Conservation (phyloP, 805 yeast species). For the Pichia gijzeniarum region DNA sequence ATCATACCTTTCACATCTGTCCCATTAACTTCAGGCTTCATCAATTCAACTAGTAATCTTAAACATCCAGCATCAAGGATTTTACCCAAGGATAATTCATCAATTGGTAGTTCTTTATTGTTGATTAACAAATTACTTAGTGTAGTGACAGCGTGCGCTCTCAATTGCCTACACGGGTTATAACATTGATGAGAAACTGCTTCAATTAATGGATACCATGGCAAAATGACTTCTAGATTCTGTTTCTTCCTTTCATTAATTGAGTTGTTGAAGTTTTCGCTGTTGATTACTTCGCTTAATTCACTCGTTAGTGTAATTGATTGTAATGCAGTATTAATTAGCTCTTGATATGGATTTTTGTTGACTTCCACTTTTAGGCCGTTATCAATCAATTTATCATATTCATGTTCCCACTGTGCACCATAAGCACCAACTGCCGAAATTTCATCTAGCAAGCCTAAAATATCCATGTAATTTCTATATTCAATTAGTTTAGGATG, state of each 20-base stretch:
- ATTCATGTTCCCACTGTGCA: constrained; percentile 66
- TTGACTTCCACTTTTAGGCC: constrained; percentile 37
- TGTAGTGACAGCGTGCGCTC: constrained; percentile 56
- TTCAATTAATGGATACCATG: constrained; percentile 60
- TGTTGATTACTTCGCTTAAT: constrained; percentile 34
- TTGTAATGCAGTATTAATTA: constrained; percentile 52
- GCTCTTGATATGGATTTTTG: constrained; percentile 44
- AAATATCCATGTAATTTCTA: constrained; percentile 53
- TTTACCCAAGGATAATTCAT: constrained; percentile 37
- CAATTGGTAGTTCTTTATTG: constrained; percentile 28
- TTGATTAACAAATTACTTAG: constrained; percentile 49
- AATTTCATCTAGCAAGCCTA: constrained; percentile 71
- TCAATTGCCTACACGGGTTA: constrained; percentile 76
- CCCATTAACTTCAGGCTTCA: constrained; percentile 55
- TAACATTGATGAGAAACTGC: constrained; percentile 85
- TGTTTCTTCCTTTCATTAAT: constrained; percentile 25
- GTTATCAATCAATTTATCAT: constrained; percentile 37
- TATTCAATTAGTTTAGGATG: constrained; percentile 34
- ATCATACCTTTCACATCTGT: constrained; percentile 61
- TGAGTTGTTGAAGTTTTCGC: constrained; percentile 27
- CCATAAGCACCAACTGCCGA: constrained; percentile 79
- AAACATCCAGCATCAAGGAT: constrained; percentile 72
- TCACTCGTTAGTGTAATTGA: constrained; percentile 58
- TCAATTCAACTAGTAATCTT: constrained; percentile 61
- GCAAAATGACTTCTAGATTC: constrained; percentile 20